phyloP scores from a whole-genome alignment of 768 basidiomycete species.

The Aureoboletus auriporus region DNA sequence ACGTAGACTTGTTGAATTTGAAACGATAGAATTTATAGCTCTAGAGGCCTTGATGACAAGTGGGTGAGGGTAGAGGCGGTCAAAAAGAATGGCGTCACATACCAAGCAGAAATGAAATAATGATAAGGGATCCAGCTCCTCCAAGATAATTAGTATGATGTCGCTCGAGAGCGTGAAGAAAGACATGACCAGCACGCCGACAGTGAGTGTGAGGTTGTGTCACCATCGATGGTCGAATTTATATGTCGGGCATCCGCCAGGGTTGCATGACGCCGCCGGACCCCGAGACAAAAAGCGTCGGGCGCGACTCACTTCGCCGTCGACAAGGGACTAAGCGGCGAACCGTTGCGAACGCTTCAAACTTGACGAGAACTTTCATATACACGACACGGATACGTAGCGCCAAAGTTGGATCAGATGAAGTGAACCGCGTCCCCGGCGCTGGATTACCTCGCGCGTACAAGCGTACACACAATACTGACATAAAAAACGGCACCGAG shows the following conservation, averaged over 20 bases:
- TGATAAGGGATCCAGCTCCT: constrained; percentile 32
- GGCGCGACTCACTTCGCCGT: constrained; percentile 28
- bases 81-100: neutral
- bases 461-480: constrained; percentile 22
- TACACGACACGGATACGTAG: constrained; percentile 27
- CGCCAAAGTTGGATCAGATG: constrained; percentile 16
- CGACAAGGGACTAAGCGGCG: constrained; percentile 29
- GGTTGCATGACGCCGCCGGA: constrained; percentile 19
- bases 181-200: constrained; percentile 35
- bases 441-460: constrained; percentile 19
- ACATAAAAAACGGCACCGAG: constrained; percentile 28
- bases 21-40: constrained; percentile 18
- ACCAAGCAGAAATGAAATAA: constrained; percentile 31
- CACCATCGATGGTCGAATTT: constrained; percentile 18
- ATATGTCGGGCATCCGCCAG: constrained; percentile 26
- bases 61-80: neutral
- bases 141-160: constrained; percentile 27
- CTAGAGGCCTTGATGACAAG: constrained; percentile 22
- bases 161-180: constrained; percentile 30
- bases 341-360: constrained; percentile 23
- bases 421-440: constrained; percentile 19
- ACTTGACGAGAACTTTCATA: constrained; percentile 23
- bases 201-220: constrained; percentile 14
- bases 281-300: constrained; percentile 33
- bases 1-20: constrained; percentile 25